A percentile compares a stretch with the other conserved stretches of the same genome.
phyloP scores from a whole-genome alignment of 2,329 filamentous ascomycete genomes.

The Fusarium burgessii region DNA sequence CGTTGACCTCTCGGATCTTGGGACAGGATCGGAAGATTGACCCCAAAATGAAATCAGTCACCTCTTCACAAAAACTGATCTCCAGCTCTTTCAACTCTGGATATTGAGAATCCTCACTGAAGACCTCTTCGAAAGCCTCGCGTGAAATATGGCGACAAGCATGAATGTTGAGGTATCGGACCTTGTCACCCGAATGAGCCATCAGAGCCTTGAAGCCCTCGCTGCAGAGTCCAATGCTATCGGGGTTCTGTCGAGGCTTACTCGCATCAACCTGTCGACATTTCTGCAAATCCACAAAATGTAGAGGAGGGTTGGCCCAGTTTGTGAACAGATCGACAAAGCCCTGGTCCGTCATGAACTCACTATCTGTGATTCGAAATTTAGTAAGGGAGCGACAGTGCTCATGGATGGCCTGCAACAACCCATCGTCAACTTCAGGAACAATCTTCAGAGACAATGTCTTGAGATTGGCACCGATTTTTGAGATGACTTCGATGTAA shows the following conservation, averaged over 20 bases:
- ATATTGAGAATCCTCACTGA: constrained; percentile 71
- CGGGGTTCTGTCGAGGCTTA: constrained; percentile 73
- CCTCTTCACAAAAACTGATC: constrained; percentile 78
- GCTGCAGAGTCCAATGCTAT: constrained; percentile 79
- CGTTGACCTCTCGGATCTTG: constrained; percentile 67
- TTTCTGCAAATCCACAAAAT: constrained; percentile 78
- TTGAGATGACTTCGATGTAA: constrained; percentile 70
- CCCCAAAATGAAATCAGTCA: constrained; percentile 74
- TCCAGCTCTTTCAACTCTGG: constrained; percentile 78
- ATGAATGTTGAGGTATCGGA: constrained; percentile 80
- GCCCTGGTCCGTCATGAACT: constrained; percentile 78
- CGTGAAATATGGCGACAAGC: constrained; percentile 85
- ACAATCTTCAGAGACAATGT: constrained; percentile 84
- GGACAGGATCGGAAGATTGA: constrained; percentile 74
- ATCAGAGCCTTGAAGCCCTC: constrained; percentile 84
- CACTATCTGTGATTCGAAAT: constrained; percentile 83
- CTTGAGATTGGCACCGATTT: constrained; percentile 73
- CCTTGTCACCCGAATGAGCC: constrained; percentile 77
- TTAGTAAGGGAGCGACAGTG: constrained; percentile 78
- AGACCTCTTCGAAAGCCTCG: constrained; percentile 79
- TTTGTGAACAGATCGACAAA: constrained; percentile 78
- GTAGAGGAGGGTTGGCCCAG: constrained; percentile 80
- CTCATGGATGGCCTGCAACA: constrained; percentile 78
- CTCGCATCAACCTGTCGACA: constrained; percentile 81
- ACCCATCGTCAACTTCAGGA: constrained; percentile 71